A percentile compares a stretch with the other conserved stretches of the same genome.
Evolutionary conservation across 129 eudicot genomes (phyloP).

Genomic region (carrot (Daucus carota)): DNA sequence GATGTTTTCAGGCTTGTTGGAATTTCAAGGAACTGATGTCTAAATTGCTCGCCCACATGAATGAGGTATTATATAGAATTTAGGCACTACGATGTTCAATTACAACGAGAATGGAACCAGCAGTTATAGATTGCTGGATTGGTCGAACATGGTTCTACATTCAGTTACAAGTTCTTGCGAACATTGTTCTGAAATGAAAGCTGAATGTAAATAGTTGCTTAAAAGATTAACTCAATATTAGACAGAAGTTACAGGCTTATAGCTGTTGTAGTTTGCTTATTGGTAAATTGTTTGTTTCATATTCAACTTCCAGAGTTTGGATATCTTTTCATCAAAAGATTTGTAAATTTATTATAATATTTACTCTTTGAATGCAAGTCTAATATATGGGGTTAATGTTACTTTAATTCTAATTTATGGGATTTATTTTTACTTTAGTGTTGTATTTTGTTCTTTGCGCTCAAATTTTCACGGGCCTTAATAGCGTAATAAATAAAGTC

Average conservation of each 20-base stretch:
- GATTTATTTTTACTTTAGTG: neutral
- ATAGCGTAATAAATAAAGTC: neutral
- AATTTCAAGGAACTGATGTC: slow-evolving; percentile 3
- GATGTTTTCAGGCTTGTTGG: slow-evolving; percentile 15
- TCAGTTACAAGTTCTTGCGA: neutral
- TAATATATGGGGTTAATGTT: neutral
- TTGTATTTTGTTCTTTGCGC: neutral
- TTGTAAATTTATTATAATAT: neutral
- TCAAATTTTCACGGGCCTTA: neutral
- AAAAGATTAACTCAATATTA: neutral
- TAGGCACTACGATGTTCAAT: neutral
- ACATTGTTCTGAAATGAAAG: neutral
- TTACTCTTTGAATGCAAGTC: neutral
- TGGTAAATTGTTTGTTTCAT: neutral
- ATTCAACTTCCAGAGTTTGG: neutral
- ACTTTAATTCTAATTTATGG: neutral
- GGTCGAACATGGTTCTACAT: neutral
- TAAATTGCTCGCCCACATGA: neutral
- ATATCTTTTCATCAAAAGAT: neutral
- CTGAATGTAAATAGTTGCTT: neutral
- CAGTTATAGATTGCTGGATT: neutral
- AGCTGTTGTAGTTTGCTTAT: neutral
- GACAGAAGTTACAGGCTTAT: neutral
- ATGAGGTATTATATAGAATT: slow-evolving; percentile 4
- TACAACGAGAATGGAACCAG: neutral